These are phyloP conservation scores for Dryas octopetala DNA, from an alignment of 306 rosid genomes.

Conservation along the genomic window DNA sequence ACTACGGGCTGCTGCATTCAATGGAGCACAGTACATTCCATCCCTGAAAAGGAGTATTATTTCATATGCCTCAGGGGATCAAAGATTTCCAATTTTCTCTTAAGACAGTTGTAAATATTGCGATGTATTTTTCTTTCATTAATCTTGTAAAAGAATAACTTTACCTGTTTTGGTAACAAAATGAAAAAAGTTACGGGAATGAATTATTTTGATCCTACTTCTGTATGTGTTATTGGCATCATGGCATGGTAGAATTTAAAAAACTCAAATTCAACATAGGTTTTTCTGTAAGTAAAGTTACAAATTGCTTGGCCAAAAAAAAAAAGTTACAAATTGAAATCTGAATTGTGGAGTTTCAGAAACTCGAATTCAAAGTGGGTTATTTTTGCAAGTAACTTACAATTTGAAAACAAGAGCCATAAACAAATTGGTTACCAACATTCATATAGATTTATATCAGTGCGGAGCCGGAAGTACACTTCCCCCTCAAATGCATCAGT, in stretches of 20 bases:
- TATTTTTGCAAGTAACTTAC: background rate
- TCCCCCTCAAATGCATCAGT: constrained; percentile 67
- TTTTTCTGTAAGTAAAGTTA: background rate
- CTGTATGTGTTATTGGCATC: background rate
- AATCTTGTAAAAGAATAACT: background rate
- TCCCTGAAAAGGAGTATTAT: constrained; percentile 80
- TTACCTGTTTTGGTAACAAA: background rate
- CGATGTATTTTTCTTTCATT: background rate
- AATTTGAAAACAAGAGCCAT: background rate
- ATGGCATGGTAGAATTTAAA: background rate
- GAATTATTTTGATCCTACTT: background rate
- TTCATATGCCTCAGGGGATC: constrained; percentile 89
- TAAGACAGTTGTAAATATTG: constrained; percentile 27
- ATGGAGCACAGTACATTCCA: constrained; percentile 63
- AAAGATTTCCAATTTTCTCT: constrained; percentile 65
- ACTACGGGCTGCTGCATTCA: constrained; percentile 74
- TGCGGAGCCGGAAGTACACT: constrained; percentile 67
- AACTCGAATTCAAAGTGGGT: background rate
- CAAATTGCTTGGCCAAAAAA: no score
- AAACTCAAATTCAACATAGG: background rate
- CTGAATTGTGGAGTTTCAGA: background rate
- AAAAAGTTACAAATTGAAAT: background rate
- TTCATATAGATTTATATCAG: constrained; percentile 54
- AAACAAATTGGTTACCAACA: constrained; percentile 46
- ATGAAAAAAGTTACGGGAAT: background rate